These are phyloP conservation scores for Sequoia sempervirens DNA, from an alignment of 75 land plant species.

Conservation along the genomic window DNA sequence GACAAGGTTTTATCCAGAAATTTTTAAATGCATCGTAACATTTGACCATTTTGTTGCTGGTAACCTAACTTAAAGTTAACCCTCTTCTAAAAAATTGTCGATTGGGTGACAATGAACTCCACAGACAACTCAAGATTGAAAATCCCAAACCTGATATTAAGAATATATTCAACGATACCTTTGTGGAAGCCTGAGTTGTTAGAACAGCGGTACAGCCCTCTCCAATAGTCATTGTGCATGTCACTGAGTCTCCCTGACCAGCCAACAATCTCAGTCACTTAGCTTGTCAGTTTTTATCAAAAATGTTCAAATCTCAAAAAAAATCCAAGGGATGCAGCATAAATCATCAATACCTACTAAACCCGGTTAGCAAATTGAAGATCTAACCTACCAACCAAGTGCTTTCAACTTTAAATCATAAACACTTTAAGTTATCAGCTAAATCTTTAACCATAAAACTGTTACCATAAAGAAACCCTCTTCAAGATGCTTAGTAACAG, in stretches of 20 bases:
- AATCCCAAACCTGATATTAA: background rate
- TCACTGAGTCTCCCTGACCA: slow-evolving; percentile 63
- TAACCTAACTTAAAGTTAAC: background rate
- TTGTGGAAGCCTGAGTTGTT: slow-evolving; percentile 92
- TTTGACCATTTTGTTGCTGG: too few species aligned
- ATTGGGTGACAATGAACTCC: background rate
- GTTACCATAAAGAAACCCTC: background rate
- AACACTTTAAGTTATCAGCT: background rate
- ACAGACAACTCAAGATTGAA: background rate
- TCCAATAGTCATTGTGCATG: slow-evolving; percentile 41
- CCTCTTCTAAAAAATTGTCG: background rate
- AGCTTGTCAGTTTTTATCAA: background rate
- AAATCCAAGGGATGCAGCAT: background rate
- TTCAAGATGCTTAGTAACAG: background rate
- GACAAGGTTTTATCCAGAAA: too few species aligned
- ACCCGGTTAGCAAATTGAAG: background rate
- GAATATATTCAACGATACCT: slow-evolving; percentile 33
- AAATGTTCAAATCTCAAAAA: background rate
- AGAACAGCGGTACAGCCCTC: slow-evolving; percentile 62
- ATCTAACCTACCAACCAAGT: background rate
- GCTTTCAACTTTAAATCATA: background rate
- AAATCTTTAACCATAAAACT: background rate
- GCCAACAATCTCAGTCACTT: background rate
- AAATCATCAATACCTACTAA: background rate
- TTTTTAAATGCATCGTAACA: too few species aligned